A percentile compares a stretch with the other conserved stretches of the same genome.
These are phyloP conservation scores for Anaeromyces robustus DNA, from an alignment of 192 early-diverging fungal species.

Conservation along the genomic window DNA sequence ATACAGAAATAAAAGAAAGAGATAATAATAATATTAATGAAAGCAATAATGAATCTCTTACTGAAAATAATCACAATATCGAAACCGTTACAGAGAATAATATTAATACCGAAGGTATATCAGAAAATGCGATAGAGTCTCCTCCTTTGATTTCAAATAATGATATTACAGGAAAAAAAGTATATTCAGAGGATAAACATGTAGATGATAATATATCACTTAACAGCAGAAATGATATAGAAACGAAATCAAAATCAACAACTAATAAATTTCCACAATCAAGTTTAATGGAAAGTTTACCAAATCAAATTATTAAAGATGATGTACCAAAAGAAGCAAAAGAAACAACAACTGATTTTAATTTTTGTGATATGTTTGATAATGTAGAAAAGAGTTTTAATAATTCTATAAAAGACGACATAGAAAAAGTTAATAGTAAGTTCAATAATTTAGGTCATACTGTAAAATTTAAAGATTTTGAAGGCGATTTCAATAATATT, in stretches of 20 bases:
- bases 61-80: no score
- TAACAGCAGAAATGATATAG: no score
- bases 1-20: no score
- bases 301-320: neutral
- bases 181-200: neutral
- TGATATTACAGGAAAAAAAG: neutral
- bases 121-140: neutral
- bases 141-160: neutral
- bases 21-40: no score
- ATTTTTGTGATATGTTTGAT: neutral
- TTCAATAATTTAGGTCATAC: neutral
- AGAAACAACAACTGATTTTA: neutral
- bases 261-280: neutral
- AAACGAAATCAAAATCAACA: neutral
- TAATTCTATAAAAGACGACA: no score
- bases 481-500: neutral
- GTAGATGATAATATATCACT: neutral
- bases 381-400: neutral
- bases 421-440: neutral
- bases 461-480: no score
- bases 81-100: no score
- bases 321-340: neutral
- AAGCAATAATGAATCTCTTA: no score
- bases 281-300: neutral
- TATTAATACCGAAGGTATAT: no score